Evolutionary conservation across 306 rosid species (phyloP).

Genomic region (Fagus sylvatica): DNA sequence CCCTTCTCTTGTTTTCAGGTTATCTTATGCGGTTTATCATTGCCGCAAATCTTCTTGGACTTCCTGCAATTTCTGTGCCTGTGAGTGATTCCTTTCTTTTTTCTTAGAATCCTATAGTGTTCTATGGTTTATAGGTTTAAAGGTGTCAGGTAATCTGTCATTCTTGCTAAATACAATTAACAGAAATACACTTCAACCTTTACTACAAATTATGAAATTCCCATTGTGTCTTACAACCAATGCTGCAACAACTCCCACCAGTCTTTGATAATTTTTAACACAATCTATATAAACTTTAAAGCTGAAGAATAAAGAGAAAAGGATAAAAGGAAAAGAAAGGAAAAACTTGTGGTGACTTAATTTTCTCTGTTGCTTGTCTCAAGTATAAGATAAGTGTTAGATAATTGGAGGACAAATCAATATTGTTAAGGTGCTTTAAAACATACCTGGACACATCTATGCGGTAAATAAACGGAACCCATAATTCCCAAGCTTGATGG

Average conservation of each 20-base stretch:
- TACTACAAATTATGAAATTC: not conserved
- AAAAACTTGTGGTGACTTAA: not conserved
- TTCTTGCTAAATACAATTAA: not conserved
- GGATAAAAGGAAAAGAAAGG: not conserved
- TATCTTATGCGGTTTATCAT: slow-evolving; percentile 79
- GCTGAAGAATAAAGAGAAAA: not conserved
- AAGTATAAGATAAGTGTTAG: not conserved
- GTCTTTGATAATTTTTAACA: not conserved
- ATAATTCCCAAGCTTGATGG: too few relatives aligned
- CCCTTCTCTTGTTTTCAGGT: slow-evolving; percentile 41
- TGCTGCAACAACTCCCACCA: not conserved
- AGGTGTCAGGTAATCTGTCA: not conserved
- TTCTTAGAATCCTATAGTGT: not conserved
- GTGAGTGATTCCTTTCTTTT: slow-evolving; percentile 45
- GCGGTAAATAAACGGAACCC: too few relatives aligned
- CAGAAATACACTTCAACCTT: not conserved
- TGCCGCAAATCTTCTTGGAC: slow-evolving; percentile 76
- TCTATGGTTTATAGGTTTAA: slow-evolving; percentile 6
- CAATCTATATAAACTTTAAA: not conserved
- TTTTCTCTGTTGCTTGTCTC: too few relatives aligned
- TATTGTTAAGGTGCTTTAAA: too few relatives aligned
- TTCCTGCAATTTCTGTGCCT: slow-evolving; percentile 94
- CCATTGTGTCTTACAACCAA: not conserved
- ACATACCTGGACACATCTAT: too few relatives aligned
- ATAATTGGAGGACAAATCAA: not conserved